Base-by-base conservation (phyloP, 345 rosid species). In the Acer campestre region DNA sequence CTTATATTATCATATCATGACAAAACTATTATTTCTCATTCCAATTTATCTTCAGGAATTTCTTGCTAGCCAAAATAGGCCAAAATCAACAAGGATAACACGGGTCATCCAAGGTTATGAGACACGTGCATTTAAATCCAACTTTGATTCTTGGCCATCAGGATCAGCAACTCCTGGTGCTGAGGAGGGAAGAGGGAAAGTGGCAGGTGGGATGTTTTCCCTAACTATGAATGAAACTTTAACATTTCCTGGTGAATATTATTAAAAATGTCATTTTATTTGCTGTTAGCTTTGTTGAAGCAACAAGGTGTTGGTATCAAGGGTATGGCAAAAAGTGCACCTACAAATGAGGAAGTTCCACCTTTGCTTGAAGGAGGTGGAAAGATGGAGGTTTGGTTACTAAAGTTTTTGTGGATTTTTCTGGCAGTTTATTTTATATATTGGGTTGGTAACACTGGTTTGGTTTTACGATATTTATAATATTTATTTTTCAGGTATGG, bases 141-240 rank as follows among this genome's bases (percentile, higher is more conserved):
- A 91, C 81, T 97, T 97, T 89, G 98, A 87, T 79, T 88, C 96
- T 81, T 97, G 99, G 98, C 98, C 99, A 25, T 90, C 92, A 61
- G 97, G 98, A 62, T 86, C 97, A 65, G 81, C 92, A 64, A 67
- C 93, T 78, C 90, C 96, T 70, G 94, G 88, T 82, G 84, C 87
- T 70, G 98, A 94, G 89, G 99, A 94, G 84, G 98, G 98, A 68
- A 94, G 99, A 82, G 99, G 99, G 77, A 97, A 94, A 93, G 98
- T 97, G 14, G 98, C 99, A 17, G 99, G 99, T 97, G 84, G 71
- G 56, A 40, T 27, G n/a, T 49, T 72, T 72, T 75, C 70, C 59
- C 69, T 59, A 56, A 11, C 77, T 75, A 67, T 55, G 63, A 63
- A 23, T 78, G 44, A 51, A 77, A 53, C 31, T 76, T 59, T 48